These are phyloP conservation scores for Pyrenochaeta sp. DNA, from an alignment of 2,329 filamentous ascomycete genomes.

Conservation along the genomic window DNA sequence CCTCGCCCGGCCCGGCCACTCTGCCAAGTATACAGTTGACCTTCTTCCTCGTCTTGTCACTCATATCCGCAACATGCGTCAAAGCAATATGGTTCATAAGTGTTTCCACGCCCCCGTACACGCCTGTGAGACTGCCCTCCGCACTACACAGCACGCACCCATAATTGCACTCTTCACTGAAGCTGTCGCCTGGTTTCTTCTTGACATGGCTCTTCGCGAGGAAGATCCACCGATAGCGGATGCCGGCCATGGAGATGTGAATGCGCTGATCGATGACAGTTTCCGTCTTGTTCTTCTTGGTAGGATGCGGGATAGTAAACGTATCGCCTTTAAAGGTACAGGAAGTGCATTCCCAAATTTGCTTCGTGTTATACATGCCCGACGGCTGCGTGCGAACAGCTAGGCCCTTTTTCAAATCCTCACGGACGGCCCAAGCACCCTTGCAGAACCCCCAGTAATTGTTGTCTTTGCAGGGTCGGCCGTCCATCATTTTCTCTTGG, in stretches of 20 bases:
- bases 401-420: slow-evolving; percentile 46
- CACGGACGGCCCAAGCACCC: slow-evolving; percentile 48
- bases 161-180: slow-evolving; percentile 35
- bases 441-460: slow-evolving; percentile 54
- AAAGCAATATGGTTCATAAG: slow-evolving; percentile 51
- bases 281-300: slow-evolving; percentile 40
- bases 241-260: slow-evolving; percentile 30
- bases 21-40: slow-evolving; percentile 49
- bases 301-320: slow-evolving; percentile 29
- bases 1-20: slow-evolving; percentile 40
- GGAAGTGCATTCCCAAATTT: slow-evolving; percentile 46
- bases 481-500: slow-evolving; percentile 41
- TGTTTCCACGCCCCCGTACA: slow-evolving; percentile 50
- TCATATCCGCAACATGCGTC: slow-evolving; percentile 44
- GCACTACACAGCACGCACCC: slow-evolving; percentile 49
- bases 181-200: slow-evolving; percentile 18
- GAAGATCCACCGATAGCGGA: slow-evolving; percentile 51
- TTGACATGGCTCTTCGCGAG: slow-evolving; percentile 48
- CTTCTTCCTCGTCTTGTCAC: slow-evolving; percentile 38
- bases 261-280: slow-evolving; percentile 41
- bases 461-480: slow-evolving; percentile 51
- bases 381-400: slow-evolving; percentile 37
- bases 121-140: slow-evolving; percentile 41
- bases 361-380: slow-evolving; percentile 46
- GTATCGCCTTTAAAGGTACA: slow-evolving; percentile 48